These are phyloP conservation scores for Phytophthora idaei DNA, from an alignment of 352 stramenopile species.

Conservation along the genomic window DNA sequence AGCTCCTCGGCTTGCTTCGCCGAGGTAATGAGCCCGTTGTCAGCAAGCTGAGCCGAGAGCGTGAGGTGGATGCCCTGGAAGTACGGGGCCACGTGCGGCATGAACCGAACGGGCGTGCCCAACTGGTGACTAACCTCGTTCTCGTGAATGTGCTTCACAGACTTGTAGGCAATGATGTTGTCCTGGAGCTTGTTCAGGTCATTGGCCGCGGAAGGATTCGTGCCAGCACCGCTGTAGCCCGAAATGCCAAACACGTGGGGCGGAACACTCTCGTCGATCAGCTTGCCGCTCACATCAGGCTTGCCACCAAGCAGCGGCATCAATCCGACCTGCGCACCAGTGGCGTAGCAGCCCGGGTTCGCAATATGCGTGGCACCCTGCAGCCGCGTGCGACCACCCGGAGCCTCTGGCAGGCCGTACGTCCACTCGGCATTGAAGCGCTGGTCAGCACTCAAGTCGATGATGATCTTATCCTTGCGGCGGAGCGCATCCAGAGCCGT, in stretches of 20 bases:
- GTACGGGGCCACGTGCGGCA: slow-evolving; percentile 93
- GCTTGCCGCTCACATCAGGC: slow-evolving; percentile 46
- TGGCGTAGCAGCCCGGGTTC: slow-evolving; percentile 91
- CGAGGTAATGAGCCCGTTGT: slow-evolving; percentile 51
- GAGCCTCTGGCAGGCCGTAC: slow-evolving; percentile 87
- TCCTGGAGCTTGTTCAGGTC: slow-evolving; percentile 76
- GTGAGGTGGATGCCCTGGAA: slow-evolving; percentile 95
- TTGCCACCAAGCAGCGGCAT: slow-evolving; percentile 81
- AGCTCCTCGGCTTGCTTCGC: slow-evolving; percentile 77
- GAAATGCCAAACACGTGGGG: slow-evolving; percentile 90
- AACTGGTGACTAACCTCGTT: slow-evolving; percentile 86
- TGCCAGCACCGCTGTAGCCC: slow-evolving; percentile 89
- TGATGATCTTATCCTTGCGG: slow-evolving; percentile 78
- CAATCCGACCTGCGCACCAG: slow-evolving; percentile 77
- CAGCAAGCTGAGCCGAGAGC: slow-evolving; percentile 79
- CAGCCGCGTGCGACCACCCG: slow-evolving; percentile 59
- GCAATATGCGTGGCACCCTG: slow-evolving; percentile 79
- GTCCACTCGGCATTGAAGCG: slow-evolving; percentile 87
- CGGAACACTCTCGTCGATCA: slow-evolving; percentile 69
- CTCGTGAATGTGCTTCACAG: slow-evolving; percentile 91
- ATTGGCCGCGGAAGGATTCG: slow-evolving; percentile 82
- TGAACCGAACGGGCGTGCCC: slow-evolving; percentile 89
- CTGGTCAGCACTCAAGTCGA: slow-evolving; percentile 90
- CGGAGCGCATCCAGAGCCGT: slow-evolving; percentile 69
- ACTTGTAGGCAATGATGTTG: slow-evolving; percentile 93